A percentile compares a stretch with the other conserved stretches of the same genome.
Conservation (phyloP, 495 filamentous ascomycete species). For the Thermothielavioides terrestris region DNA sequence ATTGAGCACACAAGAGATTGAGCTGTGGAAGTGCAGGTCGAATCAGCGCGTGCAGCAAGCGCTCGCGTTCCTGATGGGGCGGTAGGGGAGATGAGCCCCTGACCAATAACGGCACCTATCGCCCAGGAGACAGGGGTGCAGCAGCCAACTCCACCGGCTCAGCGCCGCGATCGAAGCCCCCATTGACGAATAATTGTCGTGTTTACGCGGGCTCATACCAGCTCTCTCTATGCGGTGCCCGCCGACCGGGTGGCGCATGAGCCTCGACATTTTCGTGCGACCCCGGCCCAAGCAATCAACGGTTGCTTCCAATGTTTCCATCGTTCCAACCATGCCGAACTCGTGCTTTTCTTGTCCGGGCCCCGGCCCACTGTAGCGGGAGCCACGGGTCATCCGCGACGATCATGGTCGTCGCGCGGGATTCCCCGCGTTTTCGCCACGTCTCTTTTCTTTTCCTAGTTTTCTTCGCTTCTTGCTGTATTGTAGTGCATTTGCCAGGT, state of each 20-base stretch:
- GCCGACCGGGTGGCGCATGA: conserved; percentile 2
- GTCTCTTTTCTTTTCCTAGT: background rate
- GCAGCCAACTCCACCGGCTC: no score
- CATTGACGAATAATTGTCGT: background rate
- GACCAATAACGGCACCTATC: background rate
- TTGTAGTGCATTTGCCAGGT: no score
- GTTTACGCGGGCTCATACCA: background rate
- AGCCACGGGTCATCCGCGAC: background rate
- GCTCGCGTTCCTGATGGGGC: background rate
- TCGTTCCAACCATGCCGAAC: background rate
- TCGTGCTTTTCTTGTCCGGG: background rate
- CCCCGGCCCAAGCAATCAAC: background rate
- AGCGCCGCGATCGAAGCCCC: background rate
- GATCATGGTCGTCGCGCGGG: background rate
- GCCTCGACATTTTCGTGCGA: background rate
- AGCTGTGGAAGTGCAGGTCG: no score
- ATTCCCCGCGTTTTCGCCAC: conserved; percentile 4
- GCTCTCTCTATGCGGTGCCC: background rate
- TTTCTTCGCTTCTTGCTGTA: background rate
- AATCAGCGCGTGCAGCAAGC: no score
- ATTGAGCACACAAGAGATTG: no score
- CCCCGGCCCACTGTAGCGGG: conserved; percentile 4
- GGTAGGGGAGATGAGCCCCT: background rate
- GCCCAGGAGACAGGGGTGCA: background rate
- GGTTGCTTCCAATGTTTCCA: background rate